phyloP scores from a whole-genome alignment of 495 filamentous ascomycete species.

The Penicillium odoratum region DNA sequence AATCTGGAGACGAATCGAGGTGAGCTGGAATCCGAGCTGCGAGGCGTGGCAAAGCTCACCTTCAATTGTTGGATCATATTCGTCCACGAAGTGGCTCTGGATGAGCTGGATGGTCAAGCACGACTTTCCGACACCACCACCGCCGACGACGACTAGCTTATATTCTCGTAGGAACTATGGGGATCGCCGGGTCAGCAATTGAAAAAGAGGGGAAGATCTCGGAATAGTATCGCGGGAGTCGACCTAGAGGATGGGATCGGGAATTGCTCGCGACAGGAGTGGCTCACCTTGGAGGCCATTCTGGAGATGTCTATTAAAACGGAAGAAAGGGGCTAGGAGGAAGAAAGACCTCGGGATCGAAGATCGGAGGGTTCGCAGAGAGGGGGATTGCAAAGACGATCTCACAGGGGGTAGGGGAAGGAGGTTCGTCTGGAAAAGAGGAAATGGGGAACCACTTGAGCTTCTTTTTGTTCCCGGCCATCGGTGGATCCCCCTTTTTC shows the following conservation, averaged over 20 bases:
- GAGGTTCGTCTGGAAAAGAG: conserved; percentile 11
- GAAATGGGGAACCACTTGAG: conserved; percentile 7
- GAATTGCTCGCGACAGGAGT: conserved; percentile 1
- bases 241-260: background rate
- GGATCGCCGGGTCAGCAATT: conserved; percentile 18
- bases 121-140: conserved; percentile 97
- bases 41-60: conserved; percentile 54
- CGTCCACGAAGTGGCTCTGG: conserved; percentile 97
- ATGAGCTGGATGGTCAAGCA: conserved; percentile 99
- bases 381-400: background rate
- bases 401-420: conserved; percentile 1
- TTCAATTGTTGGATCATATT: conserved; percentile 99
- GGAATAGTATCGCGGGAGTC: background rate
- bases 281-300: conserved; percentile 36
- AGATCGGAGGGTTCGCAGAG: background rate
- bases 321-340: conserved; percentile 10
- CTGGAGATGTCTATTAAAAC: conserved; percentile 9
- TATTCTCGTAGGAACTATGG: conserved; percentile 93
- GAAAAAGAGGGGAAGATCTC: background rate
- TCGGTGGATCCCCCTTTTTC: conserved; percentile 9
- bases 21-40: conserved; percentile 14
- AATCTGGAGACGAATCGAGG: conserved; percentile 60
- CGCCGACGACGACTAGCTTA: conserved; percentile 96
- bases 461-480: conserved; percentile 14
- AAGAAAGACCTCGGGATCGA: conserved; percentile 2